These are phyloP conservation scores for Casuarina equisetifolia DNA, from an alignment of 306 rosid genomes.

Conservation along the genomic window DNA sequence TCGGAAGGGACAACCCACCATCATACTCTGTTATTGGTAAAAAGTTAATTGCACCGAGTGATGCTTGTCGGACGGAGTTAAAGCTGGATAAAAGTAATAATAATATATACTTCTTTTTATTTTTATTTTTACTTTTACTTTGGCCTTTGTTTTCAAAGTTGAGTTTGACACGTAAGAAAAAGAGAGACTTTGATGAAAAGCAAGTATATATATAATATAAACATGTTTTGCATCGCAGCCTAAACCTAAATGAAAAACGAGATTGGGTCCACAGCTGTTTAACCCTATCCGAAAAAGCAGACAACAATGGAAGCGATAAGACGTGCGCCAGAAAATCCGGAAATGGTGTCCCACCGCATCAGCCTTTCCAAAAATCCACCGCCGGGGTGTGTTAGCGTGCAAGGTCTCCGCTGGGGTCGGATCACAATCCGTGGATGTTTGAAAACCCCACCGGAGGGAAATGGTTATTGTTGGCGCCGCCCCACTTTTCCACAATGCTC, in stretches of 20 bases:
- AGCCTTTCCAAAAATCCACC: not conserved
- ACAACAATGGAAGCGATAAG: slow-evolving; percentile 9
- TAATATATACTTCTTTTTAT: too few relatives aligned
- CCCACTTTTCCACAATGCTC: slow-evolving; percentile 6
- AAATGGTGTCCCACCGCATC: slow-evolving; percentile 12
- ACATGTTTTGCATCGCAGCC: too few relatives aligned
- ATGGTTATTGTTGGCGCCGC: slow-evolving; percentile 8
- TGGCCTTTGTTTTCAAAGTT: too few relatives aligned
- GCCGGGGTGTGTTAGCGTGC: not conserved
- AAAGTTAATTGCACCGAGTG: too few relatives aligned
- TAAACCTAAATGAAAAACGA: not conserved
- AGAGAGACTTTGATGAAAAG: too few relatives aligned
- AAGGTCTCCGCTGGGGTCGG: not conserved
- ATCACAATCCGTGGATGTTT: not conserved
- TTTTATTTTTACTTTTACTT: too few relatives aligned
- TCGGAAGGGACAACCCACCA: too few relatives aligned
- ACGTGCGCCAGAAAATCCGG: slow-evolving; percentile 15
- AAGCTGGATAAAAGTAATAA: too few relatives aligned
- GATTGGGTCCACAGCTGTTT: slow-evolving; percentile 9
- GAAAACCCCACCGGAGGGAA: not conserved
- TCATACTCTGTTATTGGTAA: too few relatives aligned
- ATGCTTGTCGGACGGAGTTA: too few relatives aligned
- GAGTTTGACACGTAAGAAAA: too few relatives aligned
- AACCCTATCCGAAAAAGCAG: not conserved
- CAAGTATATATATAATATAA: too few relatives aligned